Percentiles rank a stretch among this genome's conserved stretches.
Conservation (phyloP, 306 rosid genomes). For the Glycyrrhiza uralensis region DNA sequence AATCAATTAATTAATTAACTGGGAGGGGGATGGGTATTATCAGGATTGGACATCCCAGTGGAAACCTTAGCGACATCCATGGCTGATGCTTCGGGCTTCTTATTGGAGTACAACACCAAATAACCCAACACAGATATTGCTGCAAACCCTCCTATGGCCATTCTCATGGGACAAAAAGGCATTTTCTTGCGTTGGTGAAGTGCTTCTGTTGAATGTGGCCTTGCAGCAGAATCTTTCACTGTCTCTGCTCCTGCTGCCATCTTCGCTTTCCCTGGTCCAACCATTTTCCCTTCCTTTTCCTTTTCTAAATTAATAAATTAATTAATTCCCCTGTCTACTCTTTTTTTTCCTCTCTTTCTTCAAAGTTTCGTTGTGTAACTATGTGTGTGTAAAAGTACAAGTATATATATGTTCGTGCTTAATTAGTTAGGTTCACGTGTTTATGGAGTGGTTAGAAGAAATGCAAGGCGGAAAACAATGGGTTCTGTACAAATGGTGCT, state of each 20-base stretch:
- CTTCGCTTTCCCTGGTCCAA: constrained; percentile 19
- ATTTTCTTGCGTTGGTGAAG: constrained; percentile 52
- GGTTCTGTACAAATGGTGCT: constrained; percentile 5
- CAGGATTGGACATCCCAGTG: constrained; percentile 33
- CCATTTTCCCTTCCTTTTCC: constrained; percentile 11
- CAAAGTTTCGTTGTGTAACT: too few species aligned
- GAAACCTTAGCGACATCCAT: constrained; percentile 62
- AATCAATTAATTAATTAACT: too few species aligned
- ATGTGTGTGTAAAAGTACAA: too few species aligned
- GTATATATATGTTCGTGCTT: too few species aligned
- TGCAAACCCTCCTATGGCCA: constrained; percentile 61
- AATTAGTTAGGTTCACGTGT: too few species aligned
- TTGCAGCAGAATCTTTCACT: constrained; percentile 25
- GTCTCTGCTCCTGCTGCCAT: constrained; percentile 20
- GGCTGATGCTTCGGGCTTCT: constrained; percentile 72
- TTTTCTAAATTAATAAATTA: too few species aligned
- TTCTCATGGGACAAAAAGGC: constrained; percentile 43
- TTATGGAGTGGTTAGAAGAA: constrained; percentile 27
- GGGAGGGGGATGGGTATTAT: constrained; percentile 36
- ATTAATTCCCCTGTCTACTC: too few species aligned
- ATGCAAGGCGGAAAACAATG: constrained; percentile 31
- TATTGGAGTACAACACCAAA: constrained; percentile 50
- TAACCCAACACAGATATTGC: constrained; percentile 42
- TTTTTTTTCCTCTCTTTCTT: too few species aligned
- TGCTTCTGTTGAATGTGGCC: constrained; percentile 37